Evolutionary conservation across 2,329 filamentous ascomycete species (phyloP).

Genomic region (Penicillium sp.): DNA sequence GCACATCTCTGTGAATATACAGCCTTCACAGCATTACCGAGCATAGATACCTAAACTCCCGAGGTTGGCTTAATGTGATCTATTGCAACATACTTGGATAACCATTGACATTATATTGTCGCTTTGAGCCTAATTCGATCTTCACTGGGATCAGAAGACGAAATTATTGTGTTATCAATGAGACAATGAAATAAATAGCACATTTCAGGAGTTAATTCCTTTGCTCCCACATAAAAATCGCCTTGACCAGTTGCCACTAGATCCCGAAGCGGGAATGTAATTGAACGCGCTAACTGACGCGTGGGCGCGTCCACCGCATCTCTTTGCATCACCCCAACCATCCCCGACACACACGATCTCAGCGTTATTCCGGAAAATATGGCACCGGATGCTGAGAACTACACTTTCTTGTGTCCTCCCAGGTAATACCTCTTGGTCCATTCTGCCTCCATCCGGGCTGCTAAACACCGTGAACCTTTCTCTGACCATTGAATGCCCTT

Average conservation of each 20-base stretch:
- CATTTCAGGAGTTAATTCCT: not conserved
- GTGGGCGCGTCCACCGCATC: constrained; percentile 15
- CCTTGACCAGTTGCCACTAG: not conserved
- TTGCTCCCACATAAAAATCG: not conserved
- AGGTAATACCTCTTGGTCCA: constrained; percentile 14
- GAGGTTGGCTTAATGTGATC: not conserved
- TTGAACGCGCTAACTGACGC: constrained; percentile 22
- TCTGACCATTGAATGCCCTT: constrained; percentile 11
- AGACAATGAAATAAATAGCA: not conserved
- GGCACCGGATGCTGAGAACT: constrained; percentile 14
- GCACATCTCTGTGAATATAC: not conserved
- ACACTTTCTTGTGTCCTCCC: constrained; percentile 24
- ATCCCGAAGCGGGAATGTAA: constrained; percentile 21
- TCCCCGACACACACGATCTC: not conserved
- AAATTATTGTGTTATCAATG: not conserved
- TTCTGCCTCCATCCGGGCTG: not conserved
- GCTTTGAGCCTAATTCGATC: too few species aligned
- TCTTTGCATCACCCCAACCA: constrained; percentile 6
- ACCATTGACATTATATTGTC: not conserved
- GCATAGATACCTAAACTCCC: not conserved
- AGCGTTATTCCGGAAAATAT: constrained; percentile 11
- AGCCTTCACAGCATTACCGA: not conserved
- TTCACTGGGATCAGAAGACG: not conserved
- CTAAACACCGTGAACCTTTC: not conserved
- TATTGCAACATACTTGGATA: not conserved